These are phyloP conservation scores for Colletotrichum zoysiae DNA, from an alignment of 2,329 filamentous ascomycete genomes.

Conservation along the genomic window DNA sequence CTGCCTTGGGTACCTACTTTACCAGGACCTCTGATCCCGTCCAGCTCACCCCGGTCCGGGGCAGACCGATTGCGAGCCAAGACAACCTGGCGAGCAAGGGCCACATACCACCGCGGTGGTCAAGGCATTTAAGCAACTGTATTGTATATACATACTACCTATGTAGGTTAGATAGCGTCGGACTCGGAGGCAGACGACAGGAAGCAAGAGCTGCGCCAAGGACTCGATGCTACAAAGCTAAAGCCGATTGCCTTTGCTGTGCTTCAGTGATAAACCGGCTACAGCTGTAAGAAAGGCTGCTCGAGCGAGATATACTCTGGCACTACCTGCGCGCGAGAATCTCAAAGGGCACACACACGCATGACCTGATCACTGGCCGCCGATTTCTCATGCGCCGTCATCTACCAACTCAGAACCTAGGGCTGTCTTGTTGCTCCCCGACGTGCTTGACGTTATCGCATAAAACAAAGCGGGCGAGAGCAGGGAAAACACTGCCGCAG, in stretches of 20 bases:
- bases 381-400: constrained; percentile 9
- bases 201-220: constrained; percentile 9
- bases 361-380: constrained; percentile 5
- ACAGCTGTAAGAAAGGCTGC: constrained; percentile 8
- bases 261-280: not conserved
- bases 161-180: not conserved
- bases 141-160: no score
- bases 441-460: not conserved
- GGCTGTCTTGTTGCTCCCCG: not conserved
- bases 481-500: not conserved
- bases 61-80: not conserved
- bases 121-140: not conserved
- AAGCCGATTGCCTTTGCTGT: constrained; percentile 25
- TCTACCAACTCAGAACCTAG: constrained; percentile 18
- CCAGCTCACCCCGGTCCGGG: constrained; percentile 5
- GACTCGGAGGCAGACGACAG: constrained; percentile 2
- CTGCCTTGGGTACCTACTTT: not conserved
- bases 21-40: not conserved
- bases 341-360: not conserved
- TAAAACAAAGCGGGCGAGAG: not conserved
- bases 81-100: not conserved
- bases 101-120: not conserved
- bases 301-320: not conserved
- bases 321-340: constrained; percentile 1
- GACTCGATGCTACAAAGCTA: constrained; percentile 6